These are phyloP conservation scores for Pythium folliculosum DNA, from an alignment of 352 stramenopile species.

Conservation along the genomic window DNA sequence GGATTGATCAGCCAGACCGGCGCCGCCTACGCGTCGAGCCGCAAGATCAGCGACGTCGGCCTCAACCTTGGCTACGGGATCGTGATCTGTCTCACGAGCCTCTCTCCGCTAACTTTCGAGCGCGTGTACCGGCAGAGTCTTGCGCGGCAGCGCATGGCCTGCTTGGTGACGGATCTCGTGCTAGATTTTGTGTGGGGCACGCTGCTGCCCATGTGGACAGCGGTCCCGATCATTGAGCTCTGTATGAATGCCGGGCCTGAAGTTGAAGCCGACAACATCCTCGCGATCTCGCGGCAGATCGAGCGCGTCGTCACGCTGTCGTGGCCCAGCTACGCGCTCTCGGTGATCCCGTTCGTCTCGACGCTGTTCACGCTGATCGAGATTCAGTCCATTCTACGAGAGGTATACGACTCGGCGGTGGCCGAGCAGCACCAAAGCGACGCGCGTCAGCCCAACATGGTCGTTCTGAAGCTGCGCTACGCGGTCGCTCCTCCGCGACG, in stretches of 20 bases:
- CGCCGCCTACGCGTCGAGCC: conserved; percentile 6
- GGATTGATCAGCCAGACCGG: not conserved
- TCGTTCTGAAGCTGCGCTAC: not conserved
- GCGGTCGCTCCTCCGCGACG: not conserved
- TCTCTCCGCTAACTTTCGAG: not conserved
- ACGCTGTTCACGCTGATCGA: not conserved
- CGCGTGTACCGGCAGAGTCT: not conserved
- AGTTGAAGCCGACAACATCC: not conserved
- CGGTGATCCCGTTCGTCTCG: conserved; percentile 4
- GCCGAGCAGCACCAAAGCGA: not conserved
- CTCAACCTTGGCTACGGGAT: conserved; percentile 18
- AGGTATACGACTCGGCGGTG: not conserved
- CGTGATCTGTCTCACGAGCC: conserved; percentile 24
- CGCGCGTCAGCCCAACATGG: not conserved
- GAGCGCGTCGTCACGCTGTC: conserved; percentile 1
- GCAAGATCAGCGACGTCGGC: conserved; percentile 3
- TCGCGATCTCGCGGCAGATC: not conserved
- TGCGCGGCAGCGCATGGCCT: not conserved
- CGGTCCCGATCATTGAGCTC: conserved; percentile 18
- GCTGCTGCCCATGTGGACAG: conserved; percentile 27
- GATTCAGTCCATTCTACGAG: not conserved
- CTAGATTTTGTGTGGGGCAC: conserved; percentile 27
- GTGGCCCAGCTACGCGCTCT: not conserved
- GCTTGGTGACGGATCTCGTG: conserved; percentile 15
- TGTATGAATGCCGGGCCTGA: not conserved